Evolutionary conservation across 352 stramenopile genomes (phyloP).

Genomic region (Phytophthora uliginosa): DNA sequence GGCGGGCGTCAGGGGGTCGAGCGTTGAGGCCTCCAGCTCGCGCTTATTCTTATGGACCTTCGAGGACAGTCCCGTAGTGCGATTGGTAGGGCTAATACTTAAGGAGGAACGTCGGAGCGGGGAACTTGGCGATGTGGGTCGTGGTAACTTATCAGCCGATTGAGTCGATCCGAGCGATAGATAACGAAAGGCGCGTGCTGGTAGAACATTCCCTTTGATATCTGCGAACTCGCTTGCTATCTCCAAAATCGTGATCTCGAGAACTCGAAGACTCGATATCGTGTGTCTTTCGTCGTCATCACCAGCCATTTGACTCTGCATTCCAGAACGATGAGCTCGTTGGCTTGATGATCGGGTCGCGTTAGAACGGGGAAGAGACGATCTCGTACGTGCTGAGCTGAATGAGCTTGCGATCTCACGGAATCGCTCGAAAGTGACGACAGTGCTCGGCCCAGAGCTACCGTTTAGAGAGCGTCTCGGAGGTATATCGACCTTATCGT

Average conservation of each 20-base stretch:
- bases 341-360: neutral
- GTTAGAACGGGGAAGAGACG: neutral
- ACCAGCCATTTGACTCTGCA: neutral
- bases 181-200: conserved; percentile 37
- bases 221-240: conserved; percentile 36
- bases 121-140: conserved; percentile 11
- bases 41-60: conserved; percentile 18
- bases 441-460: neutral
- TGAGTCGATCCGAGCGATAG: conserved; percentile 25
- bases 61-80: conserved; percentile 9
- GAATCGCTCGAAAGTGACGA: conserved; percentile 39
- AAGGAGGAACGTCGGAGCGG: conserved; percentile 5
- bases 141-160: neutral
- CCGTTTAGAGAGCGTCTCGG: neutral
- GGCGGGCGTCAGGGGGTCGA: conserved; percentile 48
- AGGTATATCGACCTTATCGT: neutral
- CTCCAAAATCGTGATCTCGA: conserved; percentile 50
- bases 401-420: conserved; percentile 17
- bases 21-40: conserved; percentile 22
- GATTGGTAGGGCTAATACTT: conserved; percentile 7
- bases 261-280: conserved; percentile 38
- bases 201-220: conserved; percentile 31
- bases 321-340: neutral
- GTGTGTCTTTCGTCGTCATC: neutral
- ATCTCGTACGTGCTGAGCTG: neutral